These are phyloP conservation scores for Alternaria viburni DNA, from an alignment of 2,329 filamentous ascomycete genomes.

Conservation along the genomic window DNA sequence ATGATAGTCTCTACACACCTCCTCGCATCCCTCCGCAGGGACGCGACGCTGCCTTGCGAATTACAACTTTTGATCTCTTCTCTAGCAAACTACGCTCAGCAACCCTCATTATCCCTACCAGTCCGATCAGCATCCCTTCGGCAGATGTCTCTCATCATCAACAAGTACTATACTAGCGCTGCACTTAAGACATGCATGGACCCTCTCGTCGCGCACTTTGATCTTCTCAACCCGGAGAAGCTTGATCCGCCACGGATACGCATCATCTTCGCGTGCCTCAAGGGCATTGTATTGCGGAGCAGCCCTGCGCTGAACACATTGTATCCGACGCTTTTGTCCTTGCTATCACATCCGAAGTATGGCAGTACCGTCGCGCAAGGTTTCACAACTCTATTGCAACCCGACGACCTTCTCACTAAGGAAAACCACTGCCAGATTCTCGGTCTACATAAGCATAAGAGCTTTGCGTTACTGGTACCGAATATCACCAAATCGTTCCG, in stretches of 20 bases:
- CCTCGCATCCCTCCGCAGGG: constrained; percentile 57
- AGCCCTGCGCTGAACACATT: constrained; percentile 51
- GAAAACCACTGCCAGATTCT: constrained; percentile 68
- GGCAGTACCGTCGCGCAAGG: constrained; percentile 61
- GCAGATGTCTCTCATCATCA: constrained; percentile 55
- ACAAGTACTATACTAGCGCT: constrained; percentile 55
- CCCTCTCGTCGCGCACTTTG: constrained; percentile 43
- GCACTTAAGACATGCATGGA: constrained; percentile 50
- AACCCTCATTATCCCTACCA: constrained; percentile 31
- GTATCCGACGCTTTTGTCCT: constrained; percentile 56
- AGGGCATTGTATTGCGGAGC: constrained; percentile 65
- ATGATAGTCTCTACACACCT: constrained; percentile 65
- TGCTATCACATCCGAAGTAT: constrained; percentile 56
- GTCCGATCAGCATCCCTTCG: constrained; percentile 47
- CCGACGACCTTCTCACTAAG: constrained; percentile 66
- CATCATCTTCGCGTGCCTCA: constrained; percentile 66
- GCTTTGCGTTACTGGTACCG: constrained; percentile 66
- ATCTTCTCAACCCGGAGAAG: constrained; percentile 41
- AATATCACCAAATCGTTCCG: constrained; percentile 62
- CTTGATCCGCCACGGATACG: constrained; percentile 54
- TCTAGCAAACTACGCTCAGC: constrained; percentile 48
- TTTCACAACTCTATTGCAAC: constrained; percentile 65
- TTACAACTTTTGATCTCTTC: constrained; percentile 39
- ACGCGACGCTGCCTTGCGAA: constrained; percentile 42
- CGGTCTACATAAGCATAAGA: constrained; percentile 67